phyloP scores from a whole-genome alignment of 1,284 basidiomycete genomes.

The Cryptococcus wingfieldii region DNA sequence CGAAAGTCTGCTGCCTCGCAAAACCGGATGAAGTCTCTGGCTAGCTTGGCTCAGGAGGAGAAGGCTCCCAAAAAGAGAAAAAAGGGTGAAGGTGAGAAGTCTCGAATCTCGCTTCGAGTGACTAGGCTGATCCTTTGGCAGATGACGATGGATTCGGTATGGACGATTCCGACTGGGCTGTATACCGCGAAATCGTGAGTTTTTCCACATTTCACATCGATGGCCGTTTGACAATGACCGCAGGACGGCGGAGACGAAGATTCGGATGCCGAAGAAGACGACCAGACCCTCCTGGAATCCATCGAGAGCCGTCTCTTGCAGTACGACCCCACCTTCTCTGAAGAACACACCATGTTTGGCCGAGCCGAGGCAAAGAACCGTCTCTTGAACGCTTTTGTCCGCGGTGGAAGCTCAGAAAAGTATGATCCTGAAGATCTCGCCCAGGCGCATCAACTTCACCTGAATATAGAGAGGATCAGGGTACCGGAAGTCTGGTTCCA shows the following conservation, averaged over 20 bases:
- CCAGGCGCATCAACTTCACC: constrained; percentile 71
- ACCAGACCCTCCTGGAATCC: constrained; percentile 64
- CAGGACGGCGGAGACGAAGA: constrained; percentile 74
- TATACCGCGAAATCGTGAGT: constrained; percentile 91
- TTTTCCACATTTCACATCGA: neutral
- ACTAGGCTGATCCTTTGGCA: constrained; percentile 34
- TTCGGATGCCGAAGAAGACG: constrained; percentile 96
- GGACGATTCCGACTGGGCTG: constrained; percentile 95
- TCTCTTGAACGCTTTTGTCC: constrained; percentile 74
- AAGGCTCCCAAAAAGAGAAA: constrained; percentile 65
- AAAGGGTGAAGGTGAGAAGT: constrained; percentile 63
- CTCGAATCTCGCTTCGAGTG: neutral
- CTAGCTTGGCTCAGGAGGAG: constrained; percentile 81
- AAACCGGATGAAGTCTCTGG: constrained; percentile 95
- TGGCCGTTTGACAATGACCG: neutral
- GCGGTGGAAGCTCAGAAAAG: constrained; percentile 55
- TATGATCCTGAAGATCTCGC: constrained; percentile 58
- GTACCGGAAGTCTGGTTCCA: constrained; percentile 93
- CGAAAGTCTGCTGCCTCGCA: constrained; percentile 93
- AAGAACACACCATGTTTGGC: constrained; percentile 76
- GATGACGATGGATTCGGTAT: constrained; percentile 89
- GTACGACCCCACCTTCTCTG: constrained; percentile 77
- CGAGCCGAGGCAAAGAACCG: constrained; percentile 71
- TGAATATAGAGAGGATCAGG: constrained; percentile 90
- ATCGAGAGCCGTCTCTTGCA: constrained; percentile 79